phyloP scores from a whole-genome alignment of 2,329 filamentous ascomycete species.

The Rhexocercosporidium sp. region DNA sequence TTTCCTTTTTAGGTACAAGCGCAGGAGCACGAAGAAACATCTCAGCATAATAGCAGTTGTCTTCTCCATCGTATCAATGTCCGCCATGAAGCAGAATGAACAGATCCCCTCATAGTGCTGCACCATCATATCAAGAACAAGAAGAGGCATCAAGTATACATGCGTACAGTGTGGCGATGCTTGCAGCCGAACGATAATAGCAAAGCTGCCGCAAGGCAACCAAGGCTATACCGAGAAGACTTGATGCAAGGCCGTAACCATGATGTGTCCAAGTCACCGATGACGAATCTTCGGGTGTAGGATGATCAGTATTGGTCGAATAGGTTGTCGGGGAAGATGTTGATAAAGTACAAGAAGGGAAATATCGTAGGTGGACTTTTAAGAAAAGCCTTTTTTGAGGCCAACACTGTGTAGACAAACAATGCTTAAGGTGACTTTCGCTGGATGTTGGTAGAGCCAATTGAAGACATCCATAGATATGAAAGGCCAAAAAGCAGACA shows the following conservation, averaged over 20 bases:
- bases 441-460: constrained; percentile 40
- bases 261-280: constrained; percentile 65
- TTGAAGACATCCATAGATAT: constrained; percentile 43
- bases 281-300: constrained; percentile 58
- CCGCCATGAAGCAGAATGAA: constrained; percentile 34
- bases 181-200: constrained; percentile 35
- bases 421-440: constrained; percentile 40
- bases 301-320: constrained; percentile 57
- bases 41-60: constrained; percentile 34
- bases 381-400: constrained; percentile 28
- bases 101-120: constrained; percentile 29
- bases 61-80: constrained; percentile 33
- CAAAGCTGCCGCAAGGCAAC: constrained; percentile 31
- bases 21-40: constrained; percentile 37
- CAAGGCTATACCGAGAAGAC: constrained; percentile 33
- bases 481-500: constrained; percentile 42
- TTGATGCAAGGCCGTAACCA: constrained; percentile 61
- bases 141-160: constrained; percentile 35
- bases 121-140: constrained; percentile 30
- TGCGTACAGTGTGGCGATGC: constrained; percentile 33
- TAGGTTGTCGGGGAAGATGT: constrained; percentile 44
- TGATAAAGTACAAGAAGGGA: constrained; percentile 40
- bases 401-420: constrained; percentile 35
- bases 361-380: constrained; percentile 39
- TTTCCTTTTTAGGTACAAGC: constrained; percentile 34